Percentiles rank a stretch among this genome's conserved stretches.
Evolutionary conservation across 139 green algal genomes (phyloP).

Genomic region (Parachlorella kessleri): DNA sequence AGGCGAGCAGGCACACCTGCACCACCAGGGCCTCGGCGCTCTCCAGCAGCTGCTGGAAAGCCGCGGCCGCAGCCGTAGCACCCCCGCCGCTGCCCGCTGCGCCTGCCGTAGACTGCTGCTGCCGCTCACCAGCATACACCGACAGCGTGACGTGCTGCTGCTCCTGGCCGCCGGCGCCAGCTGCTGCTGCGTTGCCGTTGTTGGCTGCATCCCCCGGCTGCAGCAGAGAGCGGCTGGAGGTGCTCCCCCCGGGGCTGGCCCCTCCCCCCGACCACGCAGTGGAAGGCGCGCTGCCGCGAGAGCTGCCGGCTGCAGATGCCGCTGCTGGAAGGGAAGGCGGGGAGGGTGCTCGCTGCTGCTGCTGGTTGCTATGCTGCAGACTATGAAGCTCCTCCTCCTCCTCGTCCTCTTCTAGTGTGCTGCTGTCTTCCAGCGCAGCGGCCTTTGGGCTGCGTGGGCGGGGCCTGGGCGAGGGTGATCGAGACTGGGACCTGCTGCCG

Average conservation of each 20-base stretch:
- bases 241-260: too few species aligned
- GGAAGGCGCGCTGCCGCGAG: too few species aligned
- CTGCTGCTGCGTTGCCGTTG: background rate
- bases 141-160: conserved; percentile 9
- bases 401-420: background rate
- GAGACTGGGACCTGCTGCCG: background rate
- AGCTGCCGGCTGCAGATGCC: background rate
- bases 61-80: conserved; percentile 7
- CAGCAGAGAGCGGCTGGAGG: too few species aligned
- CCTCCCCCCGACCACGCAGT: too few species aligned
- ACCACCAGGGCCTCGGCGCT: conserved; percentile 12
- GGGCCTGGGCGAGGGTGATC: background rate
- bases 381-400: background rate
- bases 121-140: too few species aligned
- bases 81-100: background rate
- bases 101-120: too few species aligned
- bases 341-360: conserved; percentile 7
- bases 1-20: conserved; percentile 1
- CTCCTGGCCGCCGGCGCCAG: background rate
- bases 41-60: conserved; percentile 1
- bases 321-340: background rate
- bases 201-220: too few species aligned
- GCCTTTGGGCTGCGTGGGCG: conserved; percentile 19
- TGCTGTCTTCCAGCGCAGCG: background rate
- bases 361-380: conserved; percentile 1